Evolutionary conservation across 2,329 filamentous ascomycete genomes (phyloP), one percentile per base, ranked within the genome.

Genomic region (Pseudogymnoascus sp.): DNA sequence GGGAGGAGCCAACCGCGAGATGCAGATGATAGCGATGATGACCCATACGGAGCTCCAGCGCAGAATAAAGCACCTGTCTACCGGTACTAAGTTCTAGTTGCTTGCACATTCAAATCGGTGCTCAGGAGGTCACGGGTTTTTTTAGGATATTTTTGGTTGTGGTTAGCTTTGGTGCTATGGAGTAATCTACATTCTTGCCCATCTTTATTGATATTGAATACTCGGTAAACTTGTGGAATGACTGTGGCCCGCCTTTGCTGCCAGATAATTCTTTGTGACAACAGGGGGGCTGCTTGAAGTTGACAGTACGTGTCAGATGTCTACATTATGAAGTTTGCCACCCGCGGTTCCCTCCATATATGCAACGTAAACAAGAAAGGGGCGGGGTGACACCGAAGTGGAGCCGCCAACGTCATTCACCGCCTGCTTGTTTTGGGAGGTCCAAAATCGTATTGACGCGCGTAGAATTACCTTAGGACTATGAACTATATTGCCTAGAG

Each of bases 1-100:
- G 48, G 29, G 15, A 55, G 29, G n/a, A 55, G 2, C 48, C 48
- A 55, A 18, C 48, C 29, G 4, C n/a, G 61, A 62, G 33, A 60
- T 35, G 60, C 59, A 4, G 42, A 65, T 21, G 64, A 65, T 10
- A 63, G 67, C 9, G 65, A 66, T 21, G 61, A 61, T 36, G 61
- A 61, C 9, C 60, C 18, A 13, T 67, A 67, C 64, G 65, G 65
- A 3, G 60, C 59, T 6, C 45, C 63, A 39, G 13, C 65, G 31
- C 61, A 60, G 5, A 39, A 40, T 5, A 69, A 69, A 52, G 64
- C 66, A 7, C 69, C 69, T 21, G 65, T 69, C 15, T 71, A 70
- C 64, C 58, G 68, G 37, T 70, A 70, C 60, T 70, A 64, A 64
- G 29, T 55, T 33, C 48, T 3, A 12, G 8, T 55, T 33, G 29